Percentiles rank a stretch among this genome's conserved stretches.
phyloP scores from a whole-genome alignment of 345 rosid species.

The sweet orange (Citrus sinensis) region DVS_A1.0 CM039162.1:18779001-18779500 shows the following conservation, averaged over 20 bases:
- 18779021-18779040: too few species aligned
- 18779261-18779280: background rate
- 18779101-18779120: too few species aligned
- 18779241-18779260: background rate
- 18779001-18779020: too few species aligned
- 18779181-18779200: background rate
- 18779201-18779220: background rate
- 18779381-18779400: background rate
- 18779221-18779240: background rate
- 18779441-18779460: constrained; percentile 77
- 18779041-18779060: too few species aligned
- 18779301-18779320: background rate
- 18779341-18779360: background rate
- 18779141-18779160: too few species aligned
- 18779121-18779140: too few species aligned
- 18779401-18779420: constrained; percentile 25
- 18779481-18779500: constrained; percentile 43
- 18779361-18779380: background rate
- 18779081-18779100: too few species aligned
- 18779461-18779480: constrained; percentile 73
- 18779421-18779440: constrained; percentile 40
- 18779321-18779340: background rate
- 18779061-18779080: too few species aligned
- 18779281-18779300: background rate
- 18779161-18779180: too few species aligned